Evolutionary conservation across 208 protist genomes (phyloP), one percentile per base, ranked within the genome.

Genomic region (Crithidia thermophila): DNA sequence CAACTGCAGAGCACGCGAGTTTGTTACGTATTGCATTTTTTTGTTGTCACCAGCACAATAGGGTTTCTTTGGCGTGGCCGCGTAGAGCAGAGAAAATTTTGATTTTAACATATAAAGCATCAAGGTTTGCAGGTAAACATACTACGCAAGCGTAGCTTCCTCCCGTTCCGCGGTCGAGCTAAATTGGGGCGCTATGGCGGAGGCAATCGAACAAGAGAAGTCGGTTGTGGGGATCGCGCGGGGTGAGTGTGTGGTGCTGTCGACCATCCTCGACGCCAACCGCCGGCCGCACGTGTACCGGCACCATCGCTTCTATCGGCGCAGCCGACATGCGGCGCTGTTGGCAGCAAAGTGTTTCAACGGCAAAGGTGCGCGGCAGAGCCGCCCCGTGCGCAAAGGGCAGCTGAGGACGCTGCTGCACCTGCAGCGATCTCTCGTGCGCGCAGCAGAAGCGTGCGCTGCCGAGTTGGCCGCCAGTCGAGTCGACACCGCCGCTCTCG

Each of bases 401-500:
- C 25, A 25, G 5, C 27, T 23, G 34, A 25, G 59, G 55, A 50
- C 60, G 36, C 68, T 75, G 18, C 39, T 69, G 5, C 31, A 31
- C 13, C 51, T 67, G 2, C 72, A 71, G 23, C 61, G 31, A 31
- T 51, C 28, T 14, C 36, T 84, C 23, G 25, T 62, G 27, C 52
- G 45, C 4, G 78, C 78, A 2, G 67, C 73, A 11, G 81, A 90
- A 58, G 60, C 64, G 16, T 81, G 81, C 55, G 69, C 67, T n/a
- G 55, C 78, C 2, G 81, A 90, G 73, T 58, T 87, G 57, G 73
- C 78, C 34, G 77, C 72, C 5, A 76, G 72, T 27, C 84, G 81
- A 28, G 77, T 90, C 21, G 81, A 90, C 64, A 90, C 84, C 25
- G 42, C 81, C 47, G 58, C 81, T 33, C 72, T 87, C 61, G 71